Conservation (phyloP, 192 early-diverging fungal genomes). For the Coemansia sp. region DNA sequence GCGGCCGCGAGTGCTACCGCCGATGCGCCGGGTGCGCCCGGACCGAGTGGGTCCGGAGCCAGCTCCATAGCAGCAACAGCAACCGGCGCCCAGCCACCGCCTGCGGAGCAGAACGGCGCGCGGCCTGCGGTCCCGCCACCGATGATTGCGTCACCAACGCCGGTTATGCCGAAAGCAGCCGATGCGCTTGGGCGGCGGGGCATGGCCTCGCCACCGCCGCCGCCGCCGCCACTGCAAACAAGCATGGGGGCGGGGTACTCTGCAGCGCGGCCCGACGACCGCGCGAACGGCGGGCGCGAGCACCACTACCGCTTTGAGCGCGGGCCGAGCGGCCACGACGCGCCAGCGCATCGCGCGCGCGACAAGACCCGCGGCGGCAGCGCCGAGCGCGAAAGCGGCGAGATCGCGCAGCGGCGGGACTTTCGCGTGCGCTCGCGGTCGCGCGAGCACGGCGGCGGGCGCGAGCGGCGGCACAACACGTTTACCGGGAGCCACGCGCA, state of each 20-base stretch:
- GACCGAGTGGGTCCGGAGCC: no score
- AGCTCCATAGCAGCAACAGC: background rate
- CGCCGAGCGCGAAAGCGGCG: slow-evolving; percentile 36
- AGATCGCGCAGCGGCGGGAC: slow-evolving; percentile 16
- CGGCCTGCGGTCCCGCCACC: background rate
- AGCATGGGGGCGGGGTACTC: background rate
- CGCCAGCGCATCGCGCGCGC: slow-evolving; percentile 10
- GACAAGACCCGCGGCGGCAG: slow-evolving; percentile 2
- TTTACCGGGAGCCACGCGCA: background rate
- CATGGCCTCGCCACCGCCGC: background rate
- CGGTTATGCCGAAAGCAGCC: background rate
- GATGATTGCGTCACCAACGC: background rate
- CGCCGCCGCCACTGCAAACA: background rate
- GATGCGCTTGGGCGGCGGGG: background rate
- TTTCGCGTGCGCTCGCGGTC: slow-evolving; percentile 25
- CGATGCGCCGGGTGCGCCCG: no score
- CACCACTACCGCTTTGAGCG: slow-evolving; percentile 13
- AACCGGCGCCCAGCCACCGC: background rate
- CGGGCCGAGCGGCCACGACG: background rate
- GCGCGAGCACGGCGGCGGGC: slow-evolving; percentile 24
- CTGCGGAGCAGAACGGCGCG: background rate
- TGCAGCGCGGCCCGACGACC: background rate
- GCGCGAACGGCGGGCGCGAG: background rate
- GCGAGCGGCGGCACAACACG: slow-evolving; percentile 24
- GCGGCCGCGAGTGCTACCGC: no score